Evolutionary conservation across 2,329 filamentous ascomycete species (phyloP), one percentile per base, ranked within the genome.

Genomic region (Dendrostoma leiphaemia): DNA sequence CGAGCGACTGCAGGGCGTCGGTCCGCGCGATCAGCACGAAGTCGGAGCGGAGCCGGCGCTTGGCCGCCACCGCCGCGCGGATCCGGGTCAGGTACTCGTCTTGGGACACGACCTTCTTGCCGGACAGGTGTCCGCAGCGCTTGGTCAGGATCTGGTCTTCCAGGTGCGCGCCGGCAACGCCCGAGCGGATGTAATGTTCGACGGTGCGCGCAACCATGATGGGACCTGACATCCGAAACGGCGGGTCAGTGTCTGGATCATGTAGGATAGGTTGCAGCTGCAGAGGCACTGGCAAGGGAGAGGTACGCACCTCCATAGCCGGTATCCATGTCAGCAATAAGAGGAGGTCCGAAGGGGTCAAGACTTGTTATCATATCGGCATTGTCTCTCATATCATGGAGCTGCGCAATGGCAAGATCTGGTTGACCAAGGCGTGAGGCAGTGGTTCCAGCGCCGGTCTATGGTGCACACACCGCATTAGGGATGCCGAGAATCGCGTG

Each of bases 371-470:
- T 75, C 76, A 79, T 81, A 57, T 76, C 76, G 7, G 78, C 78
- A 48, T 80, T 77, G 53, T 72, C 69, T 13, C 72, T 71, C 78
- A 81, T 81, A 57, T 81, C 77, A 50, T 77, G 73, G 13, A 80
- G 63, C 6, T 75, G 74, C 45, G 75, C 76, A 45, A 81, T 71
- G 38, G 83, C 84, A 4, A 88, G 77, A 63, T 88, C 85, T 2
- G 85, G 77, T 71, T 79, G 77, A 28, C 85, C 84, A 0, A 88
- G 77, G 26, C 76, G 72, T 1, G 84, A 86, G 55, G 82, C 81
- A 15, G 76, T 75, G 2, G 82, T 85, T 37, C 84, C 83, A 23
- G 83, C 83, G 10, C 83, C 82, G 4, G 82, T 85, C 81, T 84
- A 53, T n/a, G n/a, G n/a, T n/a, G n/a, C n/a, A n/a, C n/a, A n/a